Conservation (phyloP, 1,284 basidiomycete genomes). For the Pulveroboletus sp. region DNA sequence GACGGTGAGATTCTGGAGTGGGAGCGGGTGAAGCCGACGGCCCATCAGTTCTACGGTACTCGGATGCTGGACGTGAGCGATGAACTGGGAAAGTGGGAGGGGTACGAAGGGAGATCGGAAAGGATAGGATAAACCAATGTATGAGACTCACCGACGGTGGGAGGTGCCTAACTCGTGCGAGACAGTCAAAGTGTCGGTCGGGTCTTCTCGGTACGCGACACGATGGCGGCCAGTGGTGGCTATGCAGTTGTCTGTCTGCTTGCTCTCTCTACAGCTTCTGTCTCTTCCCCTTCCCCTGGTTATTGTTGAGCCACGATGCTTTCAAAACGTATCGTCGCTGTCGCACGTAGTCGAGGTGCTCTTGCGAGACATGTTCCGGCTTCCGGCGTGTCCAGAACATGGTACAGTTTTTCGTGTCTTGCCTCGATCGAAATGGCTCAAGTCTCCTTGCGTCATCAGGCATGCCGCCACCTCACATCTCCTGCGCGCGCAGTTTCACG, state of each 20-base stretch:
- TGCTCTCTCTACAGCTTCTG: neutral
- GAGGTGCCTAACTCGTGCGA: too few relatives aligned
- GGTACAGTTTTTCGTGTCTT: slow-evolving; percentile 43
- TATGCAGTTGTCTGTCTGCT: slow-evolving; percentile 12
- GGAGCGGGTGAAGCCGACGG: slow-evolving; percentile 56
- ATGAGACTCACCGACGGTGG: too few relatives aligned
- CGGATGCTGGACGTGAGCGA: slow-evolving; percentile 58
- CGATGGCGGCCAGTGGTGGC: slow-evolving; percentile 22
- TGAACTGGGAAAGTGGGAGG: slow-evolving; percentile 59
- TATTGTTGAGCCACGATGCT: slow-evolving; percentile 49
- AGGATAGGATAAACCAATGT: slow-evolving; percentile 11
- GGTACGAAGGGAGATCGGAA: slow-evolving; percentile 52
- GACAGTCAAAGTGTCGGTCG: neutral
- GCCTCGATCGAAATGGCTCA: slow-evolving; percentile 1
- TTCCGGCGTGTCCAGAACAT: slow-evolving; percentile 48
- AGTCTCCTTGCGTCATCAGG: slow-evolving; percentile 37
- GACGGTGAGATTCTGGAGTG: slow-evolving; percentile 50
- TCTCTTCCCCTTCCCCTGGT: neutral
- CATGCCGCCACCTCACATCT: slow-evolving; percentile 47
- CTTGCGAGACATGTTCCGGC: slow-evolving; percentile 42
- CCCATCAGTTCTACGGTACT: slow-evolving; percentile 66
- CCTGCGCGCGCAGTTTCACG: slow-evolving; percentile 64
- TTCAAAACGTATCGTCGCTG: slow-evolving; percentile 67
- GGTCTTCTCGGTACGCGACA: slow-evolving; percentile 15
- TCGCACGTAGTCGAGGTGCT: slow-evolving; percentile 62